A percentile compares a stretch with the other conserved stretches of the same genome.
Conservation (phyloP, 2,329 filamentous ascomycete genomes). For the Trichoderma koningii region DNA sequence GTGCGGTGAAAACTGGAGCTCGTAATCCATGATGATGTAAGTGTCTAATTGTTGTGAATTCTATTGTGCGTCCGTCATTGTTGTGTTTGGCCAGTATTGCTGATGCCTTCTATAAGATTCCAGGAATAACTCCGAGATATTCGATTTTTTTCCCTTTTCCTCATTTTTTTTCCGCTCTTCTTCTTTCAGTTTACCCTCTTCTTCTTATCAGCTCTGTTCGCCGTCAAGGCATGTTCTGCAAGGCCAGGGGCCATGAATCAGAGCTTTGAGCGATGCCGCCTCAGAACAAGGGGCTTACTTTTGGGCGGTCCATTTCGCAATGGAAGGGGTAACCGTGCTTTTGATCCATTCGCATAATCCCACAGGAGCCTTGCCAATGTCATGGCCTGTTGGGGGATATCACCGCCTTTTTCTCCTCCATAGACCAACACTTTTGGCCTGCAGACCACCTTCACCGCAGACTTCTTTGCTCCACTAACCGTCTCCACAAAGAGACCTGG, state of each 20-base stretch:
- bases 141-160: background rate
- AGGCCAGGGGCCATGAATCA: slow-evolving; percentile 35
- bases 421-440: slow-evolving; percentile 41
- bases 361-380: slow-evolving; percentile 42
- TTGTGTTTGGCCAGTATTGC: slow-evolving; percentile 1
- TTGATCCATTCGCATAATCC: slow-evolving; percentile 34
- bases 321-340: slow-evolving; percentile 26
- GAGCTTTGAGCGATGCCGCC: slow-evolving; percentile 33
- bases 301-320: slow-evolving; percentile 29
- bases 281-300: slow-evolving; percentile 35
- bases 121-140: slow-evolving; percentile 6
- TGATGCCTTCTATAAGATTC: slow-evolving; percentile 18
- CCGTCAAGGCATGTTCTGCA: slow-evolving; percentile 12
- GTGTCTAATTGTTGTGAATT: slow-evolving; percentile 18
- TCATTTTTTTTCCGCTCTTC: background rate
- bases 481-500: slow-evolving; percentile 44
- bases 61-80: slow-evolving; percentile 14
- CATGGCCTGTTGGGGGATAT: slow-evolving; percentile 34
- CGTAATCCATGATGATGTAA: slow-evolving; percentile 11
- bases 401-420: slow-evolving; percentile 32
- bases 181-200: background rate
- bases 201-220: slow-evolving; percentile 1
- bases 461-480: slow-evolving; percentile 40
- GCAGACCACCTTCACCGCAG: slow-evolving; percentile 38
- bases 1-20: background rate